Percentiles rank a stretch among this genome's conserved stretches.
Conservation (phyloP, 768 basidiomycete genomes). For the Pulveroboletus sp. region DNA sequence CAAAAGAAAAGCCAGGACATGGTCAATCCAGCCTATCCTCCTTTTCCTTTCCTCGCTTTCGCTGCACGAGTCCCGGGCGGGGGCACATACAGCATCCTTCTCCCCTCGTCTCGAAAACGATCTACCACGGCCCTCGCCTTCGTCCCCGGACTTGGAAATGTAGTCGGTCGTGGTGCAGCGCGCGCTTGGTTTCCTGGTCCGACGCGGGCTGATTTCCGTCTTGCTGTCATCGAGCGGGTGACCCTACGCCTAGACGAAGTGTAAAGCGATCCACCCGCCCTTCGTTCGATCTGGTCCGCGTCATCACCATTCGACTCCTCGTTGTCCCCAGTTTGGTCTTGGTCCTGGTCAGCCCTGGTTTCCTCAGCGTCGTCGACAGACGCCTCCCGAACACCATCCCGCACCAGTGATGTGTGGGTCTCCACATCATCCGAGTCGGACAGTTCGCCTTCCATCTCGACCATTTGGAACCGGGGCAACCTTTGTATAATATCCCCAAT, state of each 20-base stretch:
- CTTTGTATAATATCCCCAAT: neutral
- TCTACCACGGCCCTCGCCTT: constrained; percentile 11
- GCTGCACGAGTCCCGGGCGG: constrained; percentile 17
- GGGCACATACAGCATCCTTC: constrained; percentile 3
- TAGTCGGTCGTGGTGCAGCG: neutral
- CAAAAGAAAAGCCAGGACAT: too few relatives aligned
- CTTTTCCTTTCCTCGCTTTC: neutral
- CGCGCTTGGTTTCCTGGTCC: constrained; percentile 1
- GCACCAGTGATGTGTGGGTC: constrained; percentile 17
- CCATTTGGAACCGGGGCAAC: constrained; percentile 10
- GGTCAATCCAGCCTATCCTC: too few relatives aligned
- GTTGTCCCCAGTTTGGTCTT: neutral
- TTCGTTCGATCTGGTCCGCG: constrained; percentile 12
- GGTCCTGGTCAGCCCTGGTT: neutral
- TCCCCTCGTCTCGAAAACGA: constrained; percentile 5
- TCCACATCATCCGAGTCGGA: constrained; percentile 30
- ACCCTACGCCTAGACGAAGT: neutral
- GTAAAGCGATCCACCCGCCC: constrained; percentile 9
- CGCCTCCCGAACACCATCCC: neutral
- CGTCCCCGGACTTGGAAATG: constrained; percentile 16
- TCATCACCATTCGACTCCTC: constrained; percentile 1
- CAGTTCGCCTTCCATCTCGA: constrained; percentile 8
- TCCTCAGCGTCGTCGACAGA: neutral
- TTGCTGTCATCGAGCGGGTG: constrained; percentile 9
- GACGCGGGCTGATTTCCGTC: constrained; percentile 3